A percentile compares a stretch with the other conserved stretches of the same genome.
These are phyloP conservation scores for Xerocomus brunneocitrinus DNA, from an alignment of 768 basidiomycete species.

Conservation along the genomic window DNA sequence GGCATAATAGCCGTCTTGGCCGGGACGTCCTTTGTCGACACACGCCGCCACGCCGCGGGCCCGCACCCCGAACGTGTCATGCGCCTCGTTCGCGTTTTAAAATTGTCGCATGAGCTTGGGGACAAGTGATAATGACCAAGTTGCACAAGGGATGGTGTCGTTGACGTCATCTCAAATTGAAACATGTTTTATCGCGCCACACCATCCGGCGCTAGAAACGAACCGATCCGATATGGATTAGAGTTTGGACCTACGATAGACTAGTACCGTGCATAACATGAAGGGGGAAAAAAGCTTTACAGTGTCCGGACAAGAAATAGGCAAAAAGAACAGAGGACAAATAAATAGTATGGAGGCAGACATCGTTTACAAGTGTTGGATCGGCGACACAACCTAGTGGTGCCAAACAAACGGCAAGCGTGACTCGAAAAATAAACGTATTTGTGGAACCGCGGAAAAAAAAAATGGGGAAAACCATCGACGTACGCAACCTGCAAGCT, in stretches of 20 bases:
- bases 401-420: constrained; percentile 1
- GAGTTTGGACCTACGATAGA: constrained; percentile 1
- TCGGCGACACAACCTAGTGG: constrained; percentile 2
- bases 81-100: not conserved
- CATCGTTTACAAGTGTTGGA: not conserved
- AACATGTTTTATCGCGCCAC: not conserved
- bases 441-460: not conserved
- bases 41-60: not conserved
- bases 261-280: not conserved
- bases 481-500: not conserved
- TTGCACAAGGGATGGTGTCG: not conserved
- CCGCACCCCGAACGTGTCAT: not conserved
- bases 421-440: not conserved
- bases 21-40: not conserved
- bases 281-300: not conserved
- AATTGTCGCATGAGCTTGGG: not conserved
- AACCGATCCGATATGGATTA: not conserved
- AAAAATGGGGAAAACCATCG: not conserved
- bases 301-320: not conserved
- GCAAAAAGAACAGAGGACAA: constrained; percentile 1
- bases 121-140: not conserved
- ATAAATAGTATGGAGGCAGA: constrained; percentile 14
- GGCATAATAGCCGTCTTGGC: not conserved
- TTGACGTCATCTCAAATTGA: not conserved
- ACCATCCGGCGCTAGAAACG: not conserved